Base-by-base conservation (phyloP, 257 asterid genomes). In the Primulina tabacum region DNA sequence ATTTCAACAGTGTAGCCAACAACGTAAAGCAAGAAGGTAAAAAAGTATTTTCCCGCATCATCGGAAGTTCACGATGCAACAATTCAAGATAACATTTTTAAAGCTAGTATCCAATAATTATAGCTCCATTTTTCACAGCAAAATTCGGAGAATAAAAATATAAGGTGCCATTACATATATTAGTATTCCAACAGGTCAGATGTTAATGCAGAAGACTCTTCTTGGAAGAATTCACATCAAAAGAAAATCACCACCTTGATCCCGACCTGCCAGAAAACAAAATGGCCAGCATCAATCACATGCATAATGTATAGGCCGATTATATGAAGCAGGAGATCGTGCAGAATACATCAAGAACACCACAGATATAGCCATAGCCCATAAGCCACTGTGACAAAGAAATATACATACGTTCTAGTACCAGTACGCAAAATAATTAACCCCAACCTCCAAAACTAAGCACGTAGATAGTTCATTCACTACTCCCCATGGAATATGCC, bases 211-310 rank as follows among this genome's bases (percentile, higher is more conserved):
- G 74, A 75, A 76, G 74, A 65, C 74, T 67, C 74, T 67, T 60
- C 82, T 65, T 64, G 52, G 35, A 73, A 71, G 76, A 78, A 86
- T 80, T 82, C 81, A 63, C 66, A 65, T 75, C 58, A 72, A 18
- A 68, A 56, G 53, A 47, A 77, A 69, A 73, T 92, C 82, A 92
- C 98, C 98, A 90, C 88, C 88, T 84, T 26, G 92, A 77, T 55
- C 84, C 74, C 29, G 95, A 81, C 95, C 98, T 92, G 96, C 88
- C 82, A 85, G 71, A 68, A 38, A 6, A 73, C 66, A 73, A 0
- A 34, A 69, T n/a, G 67, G 72, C 34, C 65, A 4, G 30, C n/a
- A 58, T 80, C 33, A 78, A 62, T 71, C 74, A 34, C 32, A 53
- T 47, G 18, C 34, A 8, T 35, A 26, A 40, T 33, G 5, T 6